phyloP scores from a whole-genome alignment of 2,329 filamentous ascomycete genomes.

The Sclerotinia subarctica region DNA sequence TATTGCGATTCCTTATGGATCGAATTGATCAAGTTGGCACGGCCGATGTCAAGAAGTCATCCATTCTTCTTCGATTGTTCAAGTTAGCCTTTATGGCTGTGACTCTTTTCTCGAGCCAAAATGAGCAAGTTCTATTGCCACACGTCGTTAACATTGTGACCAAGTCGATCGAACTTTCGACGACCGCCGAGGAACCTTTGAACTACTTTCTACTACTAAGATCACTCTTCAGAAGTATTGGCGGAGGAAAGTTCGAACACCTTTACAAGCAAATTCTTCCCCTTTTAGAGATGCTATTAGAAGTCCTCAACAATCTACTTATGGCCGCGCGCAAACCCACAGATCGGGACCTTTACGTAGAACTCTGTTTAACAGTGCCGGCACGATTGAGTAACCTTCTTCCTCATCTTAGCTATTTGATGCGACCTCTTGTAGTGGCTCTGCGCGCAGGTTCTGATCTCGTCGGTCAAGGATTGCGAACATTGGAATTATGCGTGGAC shows the following conservation, averaged over 20 bases:
- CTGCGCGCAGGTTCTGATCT: constrained; percentile 87
- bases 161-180: constrained; percentile 93
- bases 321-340: constrained; percentile 84
- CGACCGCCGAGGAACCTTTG: constrained; percentile 93
- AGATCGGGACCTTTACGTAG: constrained; percentile 94
- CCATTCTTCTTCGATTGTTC: constrained; percentile 88
- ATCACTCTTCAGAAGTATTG: constrained; percentile 93
- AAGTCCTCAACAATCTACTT: constrained; percentile 93
- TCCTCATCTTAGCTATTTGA: constrained; percentile 92
- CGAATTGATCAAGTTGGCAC: constrained; percentile 93
- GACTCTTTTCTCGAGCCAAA: constrained; percentile 88
- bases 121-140: constrained; percentile 90
- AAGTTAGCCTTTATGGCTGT: constrained; percentile 99
- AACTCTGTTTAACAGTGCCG: constrained; percentile 92
- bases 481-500: constrained; percentile 93
- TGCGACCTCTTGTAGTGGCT: constrained; percentile 96
- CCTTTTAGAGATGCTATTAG: constrained; percentile 92
- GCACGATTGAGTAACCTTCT: constrained; percentile 90
- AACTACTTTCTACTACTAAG: constrained; percentile 95
- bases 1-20: constrained; percentile 95
- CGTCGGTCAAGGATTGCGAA: constrained; percentile 89
- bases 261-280: constrained; percentile 98
- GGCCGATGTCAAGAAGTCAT: constrained; percentile 85
- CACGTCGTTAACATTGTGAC: constrained; percentile 98
- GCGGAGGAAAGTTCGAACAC: constrained; percentile 94